Base-by-base conservation (phyloP, 1,284 basidiomycete genomes). In the Pseudozyma pruni region DNA sequence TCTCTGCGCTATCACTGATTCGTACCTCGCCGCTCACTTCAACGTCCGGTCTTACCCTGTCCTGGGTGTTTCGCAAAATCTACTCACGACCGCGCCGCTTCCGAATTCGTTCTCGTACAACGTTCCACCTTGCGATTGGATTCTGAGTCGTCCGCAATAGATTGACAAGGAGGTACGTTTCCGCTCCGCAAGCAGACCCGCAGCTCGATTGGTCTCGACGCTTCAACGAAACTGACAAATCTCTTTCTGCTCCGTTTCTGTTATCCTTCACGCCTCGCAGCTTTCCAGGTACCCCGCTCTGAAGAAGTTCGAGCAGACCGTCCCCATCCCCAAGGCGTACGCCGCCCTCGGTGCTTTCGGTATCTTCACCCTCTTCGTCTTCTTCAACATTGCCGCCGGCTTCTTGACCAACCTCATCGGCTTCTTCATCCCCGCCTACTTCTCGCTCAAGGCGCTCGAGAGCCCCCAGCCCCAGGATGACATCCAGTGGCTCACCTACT, bases 251-350 rank as follows among this genome's bases (percentile, higher is more conserved):
- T 22, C 33, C 34, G 29, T 23, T 22, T 20, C 8, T 39, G 16
- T 29, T 25, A n/a, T 57, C 32, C n/a, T 33, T 16, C n/a, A 34
- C 37, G 19, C 25, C 27, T 25, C 32, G 20, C 81, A 87, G 94
- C 90, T 98, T 79, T 88, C 90, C 82, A 94, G 93, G 87, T 97
- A 94, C 85, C 91, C 93, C 32, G 62, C 68, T 42, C 60, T 75
- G 16, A 72, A 72, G 74, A 74, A 88, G 79, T 83, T 97, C 76
- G 94, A 98, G 86, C 87, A 90, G 83, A 90, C 90, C 83, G 94
- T 93, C 7, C 90, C 92, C 80, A 85, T 98, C 40, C 94, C 95
- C 77, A 98, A 98, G 88, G 88, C 92, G 17, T 94, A 95, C 84
- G 87, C 90, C 70, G 92, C 91, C 77, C 85, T 97, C 75, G 92